Conservation (phyloP, 257 asterid genomes). For the Striga asiatica region DNA sequence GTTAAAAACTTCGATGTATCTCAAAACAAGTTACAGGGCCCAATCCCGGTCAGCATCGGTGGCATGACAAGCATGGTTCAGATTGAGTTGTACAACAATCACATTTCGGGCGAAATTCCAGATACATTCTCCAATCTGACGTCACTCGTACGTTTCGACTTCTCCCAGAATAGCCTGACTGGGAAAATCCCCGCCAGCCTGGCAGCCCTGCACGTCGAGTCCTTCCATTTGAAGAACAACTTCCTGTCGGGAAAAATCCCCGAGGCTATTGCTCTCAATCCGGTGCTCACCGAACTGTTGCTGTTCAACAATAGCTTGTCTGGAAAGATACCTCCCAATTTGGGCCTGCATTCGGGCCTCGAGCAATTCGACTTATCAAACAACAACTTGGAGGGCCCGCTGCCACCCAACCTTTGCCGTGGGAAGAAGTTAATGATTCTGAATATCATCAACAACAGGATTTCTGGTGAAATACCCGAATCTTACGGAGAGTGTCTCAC, state of each 20-base stretch:
- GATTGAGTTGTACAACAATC: constrained; percentile 46
- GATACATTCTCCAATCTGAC: too few relatives aligned
- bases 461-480: constrained; percentile 60
- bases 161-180: constrained; percentile 48
- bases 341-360: constrained; percentile 62
- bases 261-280: constrained; percentile 29
- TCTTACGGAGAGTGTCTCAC: constrained; percentile 57
- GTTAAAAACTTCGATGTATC: constrained; percentile 44
- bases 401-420: constrained; percentile 54
- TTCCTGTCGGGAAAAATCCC: constrained; percentile 55
- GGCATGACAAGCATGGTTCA: constrained; percentile 26
- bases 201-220: constrained; percentile 32
- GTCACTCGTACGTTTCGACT: too few relatives aligned
- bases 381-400: constrained; percentile 50
- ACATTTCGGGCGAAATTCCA: background rate
- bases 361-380: constrained; percentile 49
- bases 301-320: constrained; percentile 56
- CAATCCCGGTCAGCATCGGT: constrained; percentile 52
- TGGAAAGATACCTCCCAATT: constrained; percentile 38
- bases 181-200: constrained; percentile 64
- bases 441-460: constrained; percentile 37
- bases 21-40: constrained; percentile 41
- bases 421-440: constrained; percentile 29
- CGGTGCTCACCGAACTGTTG: constrained; percentile 32
- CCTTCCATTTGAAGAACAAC: constrained; percentile 51